Conservation (phyloP, 208 protist genomes). For the Acanthamoeba triangularis region DNA sequence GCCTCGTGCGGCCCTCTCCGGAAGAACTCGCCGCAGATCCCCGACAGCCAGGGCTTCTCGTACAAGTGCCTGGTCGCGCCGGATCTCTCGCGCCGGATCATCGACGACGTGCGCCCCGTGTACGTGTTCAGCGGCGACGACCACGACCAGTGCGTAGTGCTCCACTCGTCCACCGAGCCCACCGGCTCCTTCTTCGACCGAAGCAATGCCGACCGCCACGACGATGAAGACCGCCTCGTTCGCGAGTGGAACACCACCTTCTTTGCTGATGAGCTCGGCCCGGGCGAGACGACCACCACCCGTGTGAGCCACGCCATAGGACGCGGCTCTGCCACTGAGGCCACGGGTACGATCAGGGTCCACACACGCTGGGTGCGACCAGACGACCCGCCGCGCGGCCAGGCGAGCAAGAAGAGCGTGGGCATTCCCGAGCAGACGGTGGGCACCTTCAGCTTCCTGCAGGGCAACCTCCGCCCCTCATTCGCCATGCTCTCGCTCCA, state of each 20-base stretch:
- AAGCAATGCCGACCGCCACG: neutral
- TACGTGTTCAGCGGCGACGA: slow-evolving; percentile 52
- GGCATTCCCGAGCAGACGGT: slow-evolving; percentile 6
- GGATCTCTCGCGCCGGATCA: neutral
- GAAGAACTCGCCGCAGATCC: neutral
- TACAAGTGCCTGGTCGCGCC: slow-evolving; percentile 17
- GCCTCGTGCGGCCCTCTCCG: slow-evolving; percentile 14
- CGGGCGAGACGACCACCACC: neutral
- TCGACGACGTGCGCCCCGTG: slow-evolving; percentile 24
- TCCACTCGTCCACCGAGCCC: slow-evolving; percentile 30
- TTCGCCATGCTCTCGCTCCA: slow-evolving; percentile 39
- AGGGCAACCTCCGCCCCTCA: slow-evolving; percentile 54
- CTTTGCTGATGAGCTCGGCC: neutral
- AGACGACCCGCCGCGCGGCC: too few relatives aligned
- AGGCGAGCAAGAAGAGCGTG: neutral
- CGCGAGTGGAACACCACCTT: slow-evolving; percentile 16
- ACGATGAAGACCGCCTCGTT: neutral
- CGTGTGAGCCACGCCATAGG: too few relatives aligned
- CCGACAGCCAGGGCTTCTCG: neutral
- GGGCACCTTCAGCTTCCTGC: slow-evolving; percentile 61
- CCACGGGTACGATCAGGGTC: too few relatives aligned
- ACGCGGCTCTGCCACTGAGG: too few relatives aligned
- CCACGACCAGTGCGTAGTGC: slow-evolving; percentile 61
- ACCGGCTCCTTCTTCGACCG: slow-evolving; percentile 1
- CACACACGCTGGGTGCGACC: too few relatives aligned